Evolutionary conservation across 2,329 filamentous ascomycete genomes (phyloP).

Genomic region (Aspergillus piperis): DNA sequence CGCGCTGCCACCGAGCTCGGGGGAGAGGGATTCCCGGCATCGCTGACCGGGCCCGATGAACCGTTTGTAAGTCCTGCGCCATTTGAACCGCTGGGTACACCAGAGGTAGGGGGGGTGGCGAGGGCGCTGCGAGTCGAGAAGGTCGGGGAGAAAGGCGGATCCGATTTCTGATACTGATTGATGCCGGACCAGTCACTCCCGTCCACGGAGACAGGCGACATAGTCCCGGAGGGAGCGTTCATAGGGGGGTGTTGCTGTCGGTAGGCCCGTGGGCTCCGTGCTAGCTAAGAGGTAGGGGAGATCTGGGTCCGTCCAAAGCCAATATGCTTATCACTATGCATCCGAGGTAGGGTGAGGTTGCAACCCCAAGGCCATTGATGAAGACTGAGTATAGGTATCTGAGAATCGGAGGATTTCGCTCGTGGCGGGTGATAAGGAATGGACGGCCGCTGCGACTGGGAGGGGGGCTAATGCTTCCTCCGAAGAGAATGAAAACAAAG

Average conservation of each 20-base stretch:
- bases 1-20: conserved; percentile 75
- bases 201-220: conserved; percentile 78
- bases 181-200: conserved; percentile 80
- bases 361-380: conserved; percentile 14
- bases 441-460: neutral
- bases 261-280: conserved; percentile 6
- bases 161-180: conserved; percentile 62
- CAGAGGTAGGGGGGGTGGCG: conserved; percentile 70
- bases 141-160: conserved; percentile 47
- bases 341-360: conserved; percentile 13
- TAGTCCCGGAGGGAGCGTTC: conserved; percentile 72
- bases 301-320: conserved; percentile 10
- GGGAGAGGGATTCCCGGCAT: conserved; percentile 67
- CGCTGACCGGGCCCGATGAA: conserved; percentile 28
- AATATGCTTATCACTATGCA: conserved; percentile 16
- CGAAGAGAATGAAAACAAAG: conserved; percentile 1
- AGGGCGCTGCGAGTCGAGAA: conserved; percentile 55
- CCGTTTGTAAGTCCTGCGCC: conserved; percentile 33
- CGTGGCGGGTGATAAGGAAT: conserved; percentile 13
- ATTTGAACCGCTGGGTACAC: conserved; percentile 60
- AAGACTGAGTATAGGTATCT: conserved; percentile 8
- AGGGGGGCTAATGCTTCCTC: neutral
- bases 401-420: conserved; percentile 7
- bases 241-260: conserved; percentile 48
- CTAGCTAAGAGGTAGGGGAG: conserved; percentile 3